Percentiles rank a stretch among this genome's conserved stretches.
Conservation (phyloP, 768 basidiomycete genomes). For the Boletus vermiculosoides region DNA sequence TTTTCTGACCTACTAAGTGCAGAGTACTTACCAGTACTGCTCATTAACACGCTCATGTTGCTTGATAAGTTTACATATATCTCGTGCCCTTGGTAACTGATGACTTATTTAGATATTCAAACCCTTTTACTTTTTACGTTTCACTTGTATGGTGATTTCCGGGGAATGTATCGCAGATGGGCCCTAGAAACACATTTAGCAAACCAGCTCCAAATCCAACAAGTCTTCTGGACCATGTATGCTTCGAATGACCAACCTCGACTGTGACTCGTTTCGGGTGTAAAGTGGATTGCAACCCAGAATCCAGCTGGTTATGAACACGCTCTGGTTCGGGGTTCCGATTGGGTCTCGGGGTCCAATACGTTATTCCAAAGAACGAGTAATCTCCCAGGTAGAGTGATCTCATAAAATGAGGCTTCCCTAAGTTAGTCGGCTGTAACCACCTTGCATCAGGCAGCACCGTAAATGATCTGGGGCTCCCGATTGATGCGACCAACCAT, state of each 20-base stretch:
- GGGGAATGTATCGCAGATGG: not conserved
- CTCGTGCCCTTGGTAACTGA: too few relatives aligned
- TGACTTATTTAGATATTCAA: not conserved
- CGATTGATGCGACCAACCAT: conserved; percentile 28
- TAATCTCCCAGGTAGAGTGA: not conserved
- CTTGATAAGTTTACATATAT: not conserved
- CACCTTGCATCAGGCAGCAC: not conserved
- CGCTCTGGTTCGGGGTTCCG: conserved; percentile 2
- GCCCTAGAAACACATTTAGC: not conserved
- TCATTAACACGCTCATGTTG: too few relatives aligned
- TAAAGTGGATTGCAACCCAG: not conserved
- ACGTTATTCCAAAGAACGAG: too few relatives aligned
- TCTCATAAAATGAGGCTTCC: not conserved
- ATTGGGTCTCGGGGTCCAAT: not conserved
- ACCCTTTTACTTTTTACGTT: not conserved
- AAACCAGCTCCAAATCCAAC: not conserved
- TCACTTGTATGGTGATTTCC: not conserved
- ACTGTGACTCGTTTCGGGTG: not conserved
- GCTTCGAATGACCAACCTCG: not conserved
- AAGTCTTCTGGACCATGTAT: not conserved
- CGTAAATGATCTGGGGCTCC: not conserved
- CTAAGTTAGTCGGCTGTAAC: not conserved
- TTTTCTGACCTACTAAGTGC: conserved; percentile 3
- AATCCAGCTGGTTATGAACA: conserved; percentile 12
- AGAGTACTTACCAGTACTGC: not conserved